Percentiles rank a stretch among this genome's conserved stretches.
phyloP scores from a whole-genome alignment of 2,329 filamentous ascomycete species.

The Daldinia eschscholtzii region DNA sequence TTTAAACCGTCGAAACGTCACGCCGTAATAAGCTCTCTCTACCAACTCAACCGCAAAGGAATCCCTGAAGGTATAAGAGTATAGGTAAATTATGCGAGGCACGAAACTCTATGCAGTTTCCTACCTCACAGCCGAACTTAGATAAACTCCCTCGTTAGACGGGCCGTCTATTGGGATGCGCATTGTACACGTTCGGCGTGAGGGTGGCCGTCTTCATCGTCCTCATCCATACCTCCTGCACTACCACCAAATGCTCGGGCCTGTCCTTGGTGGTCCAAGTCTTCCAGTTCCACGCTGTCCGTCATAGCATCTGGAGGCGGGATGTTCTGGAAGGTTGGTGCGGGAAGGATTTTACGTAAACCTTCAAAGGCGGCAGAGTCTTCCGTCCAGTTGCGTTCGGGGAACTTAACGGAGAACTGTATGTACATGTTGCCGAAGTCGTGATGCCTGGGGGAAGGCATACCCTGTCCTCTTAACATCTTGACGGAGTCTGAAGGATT shows the following conservation, averaged over 20 bases:
- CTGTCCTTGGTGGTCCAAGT: slow-evolving; percentile 79
- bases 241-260: slow-evolving; percentile 75
- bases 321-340: slow-evolving; percentile 70
- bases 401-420: slow-evolving; percentile 98
- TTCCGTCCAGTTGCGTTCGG: slow-evolving; percentile 78
- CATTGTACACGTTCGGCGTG: slow-evolving; percentile 87
- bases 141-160: not conserved
- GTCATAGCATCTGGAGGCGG: slow-evolving; percentile 90
- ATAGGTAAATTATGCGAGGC: slow-evolving; percentile 34
- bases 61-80: slow-evolving; percentile 14
- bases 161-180: slow-evolving; percentile 78
- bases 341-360: slow-evolving; percentile 87
- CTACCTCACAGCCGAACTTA: not conserved
- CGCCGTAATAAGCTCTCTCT: slow-evolving; percentile 48
- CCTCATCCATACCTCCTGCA: slow-evolving; percentile 74
- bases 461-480: slow-evolving; percentile 95
- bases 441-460: slow-evolving; percentile 96
- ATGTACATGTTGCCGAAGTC: slow-evolving; percentile 97
- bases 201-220: slow-evolving; percentile 80
- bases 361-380: slow-evolving; percentile 78
- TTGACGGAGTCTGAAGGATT: slow-evolving; percentile 81
- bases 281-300: slow-evolving; percentile 88
- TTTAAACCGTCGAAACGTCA: slow-evolving; percentile 47
- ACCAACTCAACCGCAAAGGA: slow-evolving; percentile 32
- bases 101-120: slow-evolving; percentile 13